A percentile compares a stretch with the other conserved stretches of the same genome.
These are phyloP conservation scores for Kazachstania kunashirensis DNA, from an alignment of 805 yeast species.

Conservation along the genomic window DNA sequence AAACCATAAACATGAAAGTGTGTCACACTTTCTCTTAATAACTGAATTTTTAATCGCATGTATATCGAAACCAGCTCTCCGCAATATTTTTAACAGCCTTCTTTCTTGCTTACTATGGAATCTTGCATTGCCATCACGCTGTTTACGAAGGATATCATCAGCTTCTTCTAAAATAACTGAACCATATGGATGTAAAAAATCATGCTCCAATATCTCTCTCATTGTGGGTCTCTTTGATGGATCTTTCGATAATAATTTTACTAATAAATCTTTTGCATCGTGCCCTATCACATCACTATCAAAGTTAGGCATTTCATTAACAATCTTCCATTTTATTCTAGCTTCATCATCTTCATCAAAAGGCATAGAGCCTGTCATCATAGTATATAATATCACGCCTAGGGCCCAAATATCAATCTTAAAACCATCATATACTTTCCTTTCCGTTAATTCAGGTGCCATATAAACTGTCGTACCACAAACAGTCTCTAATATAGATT, in stretches of 20 bases:
- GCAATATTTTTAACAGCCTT: slow-evolving; percentile 47
- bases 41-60: slow-evolving; percentile 52
- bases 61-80: slow-evolving; percentile 53
- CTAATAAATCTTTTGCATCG: slow-evolving; percentile 43
- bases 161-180: slow-evolving; percentile 33
- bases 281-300: slow-evolving; percentile 35
- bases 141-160: slow-evolving; percentile 30
- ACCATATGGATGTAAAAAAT: slow-evolving; percentile 42
- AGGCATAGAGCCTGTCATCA: slow-evolving; percentile 82
- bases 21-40: slow-evolving; percentile 50
- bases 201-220: slow-evolving; percentile 41
- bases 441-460: slow-evolving; percentile 84
- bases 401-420: slow-evolving; percentile 86
- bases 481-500: slow-evolving; percentile 59
- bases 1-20: slow-evolving; percentile 68
- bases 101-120: slow-evolving; percentile 57
- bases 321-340: slow-evolving; percentile 48
- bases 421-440: slow-evolving; percentile 66
- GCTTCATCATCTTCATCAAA: slow-evolving; percentile 74
- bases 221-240: slow-evolving; percentile 54
- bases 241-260: slow-evolving; percentile 51
- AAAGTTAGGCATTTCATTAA: slow-evolving; percentile 56
- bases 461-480: slow-evolving; percentile 94
- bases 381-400: slow-evolving; percentile 79
- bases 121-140: slow-evolving; percentile 32